These are phyloP conservation scores for Sphagnum contortum DNA, from an alignment of 225 moss, liverwort and hornwort genomes.

Conservation along the genomic window DNA sequence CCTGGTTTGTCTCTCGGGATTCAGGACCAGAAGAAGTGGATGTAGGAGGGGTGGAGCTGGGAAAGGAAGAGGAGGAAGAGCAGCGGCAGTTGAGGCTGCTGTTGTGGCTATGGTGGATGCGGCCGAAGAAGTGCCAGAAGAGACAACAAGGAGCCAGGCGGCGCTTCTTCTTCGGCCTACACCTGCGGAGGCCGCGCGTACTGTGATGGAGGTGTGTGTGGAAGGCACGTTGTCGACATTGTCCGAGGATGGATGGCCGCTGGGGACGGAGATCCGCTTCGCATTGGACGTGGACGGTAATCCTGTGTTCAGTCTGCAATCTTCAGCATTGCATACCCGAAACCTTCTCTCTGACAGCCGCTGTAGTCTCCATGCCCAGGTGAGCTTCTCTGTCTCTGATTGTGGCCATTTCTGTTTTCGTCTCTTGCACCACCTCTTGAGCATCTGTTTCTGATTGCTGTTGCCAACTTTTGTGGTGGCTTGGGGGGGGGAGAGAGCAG, in stretches of 20 bases:
- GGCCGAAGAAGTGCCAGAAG: background rate
- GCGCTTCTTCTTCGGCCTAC: conserved; percentile 31
- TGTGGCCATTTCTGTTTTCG: no score
- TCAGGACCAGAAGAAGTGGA: no score
- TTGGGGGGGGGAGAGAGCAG: conserved; percentile 26
- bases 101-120: no score
- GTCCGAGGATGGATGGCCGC: conserved; percentile 65
- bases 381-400: conserved; percentile 3
- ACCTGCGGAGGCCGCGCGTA: conserved; percentile 72
- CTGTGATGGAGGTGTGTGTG: conserved; percentile 62
- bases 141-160: conserved; percentile 6
- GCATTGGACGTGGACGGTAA: conserved; percentile 71
- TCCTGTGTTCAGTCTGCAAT: conserved; percentile 58
- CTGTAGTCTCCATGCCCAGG: conserved; percentile 87
- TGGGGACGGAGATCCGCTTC: conserved; percentile 81
- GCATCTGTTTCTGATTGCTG: no score
- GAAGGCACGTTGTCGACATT: conserved; percentile 85
- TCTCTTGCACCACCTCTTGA: no score
- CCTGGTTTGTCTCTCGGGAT: no score
- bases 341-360: conserved; percentile 62
- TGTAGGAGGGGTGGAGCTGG: no score
- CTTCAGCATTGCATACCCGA: conserved; percentile 54
- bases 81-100: no score
- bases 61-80: no score
- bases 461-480: background rate